These are phyloP conservation scores for Trebouxia sp. DNA, from an alignment of 139 green algal genomes.

Conservation along the genomic window DNA sequence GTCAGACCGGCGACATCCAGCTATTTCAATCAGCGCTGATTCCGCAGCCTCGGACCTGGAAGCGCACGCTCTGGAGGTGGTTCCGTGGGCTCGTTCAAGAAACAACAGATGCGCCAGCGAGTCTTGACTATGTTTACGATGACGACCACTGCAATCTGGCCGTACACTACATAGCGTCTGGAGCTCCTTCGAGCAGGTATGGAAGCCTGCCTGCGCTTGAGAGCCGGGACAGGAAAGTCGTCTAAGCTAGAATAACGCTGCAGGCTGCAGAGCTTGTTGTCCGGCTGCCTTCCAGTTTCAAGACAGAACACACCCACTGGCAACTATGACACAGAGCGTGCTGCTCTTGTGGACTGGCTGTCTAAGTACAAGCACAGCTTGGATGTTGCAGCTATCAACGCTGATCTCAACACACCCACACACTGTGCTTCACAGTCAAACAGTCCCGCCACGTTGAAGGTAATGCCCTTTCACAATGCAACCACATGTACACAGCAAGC, in stretches of 20 bases:
- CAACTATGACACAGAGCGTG: conserved; percentile 3
- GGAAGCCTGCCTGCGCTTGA: not conserved
- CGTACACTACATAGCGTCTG: conserved; percentile 35
- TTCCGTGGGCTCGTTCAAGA: not conserved
- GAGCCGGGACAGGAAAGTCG: too few species aligned
- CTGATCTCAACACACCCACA: conserved; percentile 12
- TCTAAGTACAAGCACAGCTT: not conserved
- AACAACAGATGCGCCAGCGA: not conserved
- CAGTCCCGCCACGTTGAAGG: not conserved
- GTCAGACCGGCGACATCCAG: not conserved
- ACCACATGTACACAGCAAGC: not conserved
- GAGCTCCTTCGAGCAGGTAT: not conserved
- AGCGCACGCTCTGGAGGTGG: not conserved
- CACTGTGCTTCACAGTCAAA: conserved; percentile 21
- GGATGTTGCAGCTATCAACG: conserved; percentile 18
- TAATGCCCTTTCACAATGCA: not conserved
- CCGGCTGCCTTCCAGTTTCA: not conserved
- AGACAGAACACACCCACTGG: not conserved
- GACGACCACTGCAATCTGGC: conserved; percentile 36
- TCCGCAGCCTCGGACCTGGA: not conserved
- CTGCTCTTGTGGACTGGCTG: conserved; percentile 10
- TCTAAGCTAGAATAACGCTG: not conserved
- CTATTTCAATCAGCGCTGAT: not conserved
- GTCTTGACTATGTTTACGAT: conserved; percentile 30
- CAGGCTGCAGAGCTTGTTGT: conserved; percentile 4